Evolutionary conservation across 2,329 filamentous ascomycete species (phyloP).

Genomic region (Talaromyces sp.): DNA sequence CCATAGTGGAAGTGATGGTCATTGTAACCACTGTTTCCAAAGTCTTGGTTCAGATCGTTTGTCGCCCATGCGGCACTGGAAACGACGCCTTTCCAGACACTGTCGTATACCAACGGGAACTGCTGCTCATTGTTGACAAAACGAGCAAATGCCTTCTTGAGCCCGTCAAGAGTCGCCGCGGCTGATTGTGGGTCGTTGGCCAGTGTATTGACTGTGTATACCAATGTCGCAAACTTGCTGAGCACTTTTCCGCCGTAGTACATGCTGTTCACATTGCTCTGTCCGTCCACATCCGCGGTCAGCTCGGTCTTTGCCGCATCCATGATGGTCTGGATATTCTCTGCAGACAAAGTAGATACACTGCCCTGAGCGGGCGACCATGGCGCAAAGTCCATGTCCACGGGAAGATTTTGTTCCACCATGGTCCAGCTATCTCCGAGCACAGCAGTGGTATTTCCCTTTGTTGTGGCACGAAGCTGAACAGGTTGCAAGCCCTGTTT

Average conservation of each 20-base stretch:
- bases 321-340: conserved; percentile 56
- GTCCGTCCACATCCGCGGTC: conserved; percentile 65
- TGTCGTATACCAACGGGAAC: conserved; percentile 53
- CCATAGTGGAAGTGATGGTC: conserved; percentile 64
- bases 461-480: conserved; percentile 73
- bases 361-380: conserved; percentile 57
- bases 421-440: conserved; percentile 72
- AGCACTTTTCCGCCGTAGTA: conserved; percentile 88
- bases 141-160: conserved; percentile 62
- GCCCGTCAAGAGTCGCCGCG: conserved; percentile 52
- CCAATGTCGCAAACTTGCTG: conserved; percentile 67
- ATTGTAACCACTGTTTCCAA: conserved; percentile 78
- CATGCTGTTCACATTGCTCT: conserved; percentile 77
- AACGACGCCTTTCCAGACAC: conserved; percentile 72
- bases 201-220: conserved; percentile 62
- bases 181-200: conserved; percentile 55
- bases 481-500: conserved; percentile 48
- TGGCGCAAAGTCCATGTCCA: conserved; percentile 70
- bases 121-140: conserved; percentile 66
- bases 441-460: conserved; percentile 71
- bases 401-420: conserved; percentile 66
- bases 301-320: conserved; percentile 67
- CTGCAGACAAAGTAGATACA: conserved; percentile 33
- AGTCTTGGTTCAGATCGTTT: conserved; percentile 68
- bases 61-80: conserved; percentile 69